phyloP scores from a whole-genome alignment of 805 yeast species.

The Cephaloascus albidus region DNA sequence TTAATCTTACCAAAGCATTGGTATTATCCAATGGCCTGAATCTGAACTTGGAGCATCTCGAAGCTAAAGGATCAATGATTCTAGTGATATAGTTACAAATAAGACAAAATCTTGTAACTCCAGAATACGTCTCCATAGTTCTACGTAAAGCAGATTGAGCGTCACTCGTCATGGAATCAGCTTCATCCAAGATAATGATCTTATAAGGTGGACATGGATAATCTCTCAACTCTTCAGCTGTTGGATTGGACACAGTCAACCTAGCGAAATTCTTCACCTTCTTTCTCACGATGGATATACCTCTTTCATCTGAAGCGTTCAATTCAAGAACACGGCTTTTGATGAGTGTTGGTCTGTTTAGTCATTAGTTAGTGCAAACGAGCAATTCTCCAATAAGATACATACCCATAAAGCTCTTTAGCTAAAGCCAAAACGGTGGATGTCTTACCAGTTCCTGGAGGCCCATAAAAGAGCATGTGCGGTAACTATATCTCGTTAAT shows the following conservation, averaged over 20 bases:
- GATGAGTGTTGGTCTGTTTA: slow-evolving; percentile 45
- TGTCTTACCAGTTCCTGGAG: slow-evolving; percentile 93
- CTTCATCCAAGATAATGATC: slow-evolving; percentile 86
- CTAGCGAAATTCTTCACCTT: slow-evolving; percentile 84
- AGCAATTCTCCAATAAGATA: neutral
- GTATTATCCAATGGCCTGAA: slow-evolving; percentile 68
- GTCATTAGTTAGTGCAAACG: neutral
- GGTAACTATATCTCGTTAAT: slow-evolving; percentile 65
- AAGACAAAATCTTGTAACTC: slow-evolving; percentile 85
- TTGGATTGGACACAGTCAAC: slow-evolving; percentile 72
- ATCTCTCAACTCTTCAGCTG: slow-evolving; percentile 52
- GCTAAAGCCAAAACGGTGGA: slow-evolving; percentile 86
- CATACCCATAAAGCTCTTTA: slow-evolving; percentile 62
- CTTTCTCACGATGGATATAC: slow-evolving; percentile 79
- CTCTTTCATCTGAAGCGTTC: slow-evolving; percentile 89
- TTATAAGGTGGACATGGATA: slow-evolving; percentile 98
- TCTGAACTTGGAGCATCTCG: slow-evolving; percentile 92
- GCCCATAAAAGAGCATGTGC: slow-evolving; percentile 88
- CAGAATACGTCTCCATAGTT: slow-evolving; percentile 86
- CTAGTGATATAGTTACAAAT: slow-evolving; percentile 95
- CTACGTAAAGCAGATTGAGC: slow-evolving; percentile 95
- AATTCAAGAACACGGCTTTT: slow-evolving; percentile 70
- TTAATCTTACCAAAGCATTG: slow-evolving; percentile 62
- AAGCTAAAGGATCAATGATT: slow-evolving; percentile 92
- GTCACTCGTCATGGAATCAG: slow-evolving; percentile 95